These are phyloP conservation scores for Epichloe sp. DNA, from an alignment of 2,329 filamentous ascomycete genomes.

Conservation along the genomic window DNA sequence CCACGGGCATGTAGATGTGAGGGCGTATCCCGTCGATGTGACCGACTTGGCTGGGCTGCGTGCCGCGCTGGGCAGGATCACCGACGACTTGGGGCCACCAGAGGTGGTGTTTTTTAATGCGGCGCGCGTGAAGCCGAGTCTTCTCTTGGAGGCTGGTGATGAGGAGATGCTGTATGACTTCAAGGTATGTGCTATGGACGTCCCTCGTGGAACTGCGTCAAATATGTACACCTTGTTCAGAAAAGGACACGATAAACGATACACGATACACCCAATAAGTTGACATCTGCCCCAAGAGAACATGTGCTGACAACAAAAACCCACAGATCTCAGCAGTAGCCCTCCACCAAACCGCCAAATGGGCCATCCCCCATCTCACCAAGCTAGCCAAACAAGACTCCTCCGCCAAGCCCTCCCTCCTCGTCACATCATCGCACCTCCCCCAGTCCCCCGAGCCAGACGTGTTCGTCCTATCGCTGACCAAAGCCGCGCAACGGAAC, in stretches of 20 bases:
- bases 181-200: conserved; percentile 20
- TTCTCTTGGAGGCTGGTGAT: conserved; percentile 26
- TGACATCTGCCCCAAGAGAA: too few species aligned
- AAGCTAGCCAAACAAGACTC: conserved; percentile 17
- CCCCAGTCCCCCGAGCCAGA: conserved; percentile 31
- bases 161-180: conserved; percentile 36
- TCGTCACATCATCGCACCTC: conserved; percentile 37
- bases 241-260: background rate
- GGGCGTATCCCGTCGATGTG: conserved; percentile 31
- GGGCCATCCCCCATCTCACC: conserved; percentile 32
- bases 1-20: conserved; percentile 17
- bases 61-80: background rate
- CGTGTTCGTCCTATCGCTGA: conserved; percentile 34
- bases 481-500: conserved; percentile 38
- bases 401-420: conserved; percentile 27
- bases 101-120: conserved; percentile 41
- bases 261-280: too few species aligned
- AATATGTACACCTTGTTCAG: too few species aligned
- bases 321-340: conserved; percentile 30
- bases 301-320: too few species aligned
- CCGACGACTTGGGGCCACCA: conserved; percentile 23
- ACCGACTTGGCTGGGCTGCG: conserved; percentile 15
- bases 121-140: conserved; percentile 29
- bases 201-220: too few species aligned
- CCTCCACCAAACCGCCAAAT: conserved; percentile 33